A percentile compares a stretch with the other conserved stretches of the same genome.
Conservation (phyloP, 306 rosid species). For the Lablab purpureus region DNA sequence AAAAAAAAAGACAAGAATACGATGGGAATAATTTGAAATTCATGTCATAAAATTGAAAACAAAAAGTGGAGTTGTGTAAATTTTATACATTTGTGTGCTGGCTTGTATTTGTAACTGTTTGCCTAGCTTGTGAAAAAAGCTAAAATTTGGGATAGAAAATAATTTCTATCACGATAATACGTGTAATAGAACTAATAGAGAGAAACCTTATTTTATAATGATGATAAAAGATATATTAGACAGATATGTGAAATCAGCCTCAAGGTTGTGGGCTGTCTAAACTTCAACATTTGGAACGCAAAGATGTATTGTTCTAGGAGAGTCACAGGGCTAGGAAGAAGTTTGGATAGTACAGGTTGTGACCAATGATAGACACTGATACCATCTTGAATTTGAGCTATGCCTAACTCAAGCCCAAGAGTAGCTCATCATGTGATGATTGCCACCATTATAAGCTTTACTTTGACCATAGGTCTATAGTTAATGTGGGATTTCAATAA, state of each 20-base stretch:
- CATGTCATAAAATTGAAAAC: background rate
- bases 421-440: background rate
- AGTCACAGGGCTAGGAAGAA: background rate
- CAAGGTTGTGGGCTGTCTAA: background rate
- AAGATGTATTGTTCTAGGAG: background rate
- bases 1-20: background rate
- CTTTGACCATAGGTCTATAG: background rate
- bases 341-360: no score
- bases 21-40: background rate
- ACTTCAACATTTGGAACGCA: background rate
- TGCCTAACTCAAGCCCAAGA: background rate
- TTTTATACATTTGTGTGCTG: background rate
- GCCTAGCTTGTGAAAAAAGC: background rate
- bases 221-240: background rate
- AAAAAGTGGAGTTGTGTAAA: background rate
- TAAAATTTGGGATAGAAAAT: background rate
- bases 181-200: background rate
- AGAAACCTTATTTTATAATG: background rate
- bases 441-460: background rate
- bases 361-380: background rate
- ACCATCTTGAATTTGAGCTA: background rate
- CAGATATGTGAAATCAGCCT: background rate
- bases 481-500: background rate
- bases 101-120: no score
- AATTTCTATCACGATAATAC: background rate